phyloP scores from a whole-genome alignment of 306 rosid species.

The Sindora glabra region DNA sequence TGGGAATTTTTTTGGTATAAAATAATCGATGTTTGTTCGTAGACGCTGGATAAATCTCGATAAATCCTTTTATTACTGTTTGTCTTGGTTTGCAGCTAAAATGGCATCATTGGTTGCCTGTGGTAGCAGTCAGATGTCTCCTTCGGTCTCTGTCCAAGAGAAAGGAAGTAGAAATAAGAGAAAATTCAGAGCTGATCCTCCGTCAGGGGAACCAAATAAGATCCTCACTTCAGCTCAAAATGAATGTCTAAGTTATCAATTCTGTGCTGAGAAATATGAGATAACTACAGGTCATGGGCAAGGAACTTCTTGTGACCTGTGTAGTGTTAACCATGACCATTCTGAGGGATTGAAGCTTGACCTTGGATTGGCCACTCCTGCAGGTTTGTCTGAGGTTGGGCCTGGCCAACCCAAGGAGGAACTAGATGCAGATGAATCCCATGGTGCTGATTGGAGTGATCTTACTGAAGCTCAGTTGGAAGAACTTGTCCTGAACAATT shows the following conservation, averaged over 20 bases:
- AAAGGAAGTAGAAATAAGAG: constrained; percentile 89
- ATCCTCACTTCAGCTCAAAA: constrained; percentile 38
- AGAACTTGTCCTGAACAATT: constrained; percentile 62
- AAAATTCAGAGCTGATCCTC: constrained; percentile 92
- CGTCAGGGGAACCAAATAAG: constrained; percentile 52
- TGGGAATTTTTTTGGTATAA: constrained; percentile 17
- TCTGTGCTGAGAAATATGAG: constrained; percentile 71
- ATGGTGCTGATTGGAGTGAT: constrained; percentile 83
- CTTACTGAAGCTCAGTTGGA: constrained; percentile 72
- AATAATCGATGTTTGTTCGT: constrained; percentile 9
- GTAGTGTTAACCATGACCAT: constrained; percentile 42
- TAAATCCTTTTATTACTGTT: constrained; percentile 16
- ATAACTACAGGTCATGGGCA: constrained; percentile 38
- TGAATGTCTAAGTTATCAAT: constrained; percentile 64
- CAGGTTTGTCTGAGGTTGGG: constrained; percentile 33
- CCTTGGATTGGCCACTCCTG: constrained; percentile 59
- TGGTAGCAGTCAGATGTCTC: constrained; percentile 41
- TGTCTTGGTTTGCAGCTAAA: constrained; percentile 40
- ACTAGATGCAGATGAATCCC: constrained; percentile 50
- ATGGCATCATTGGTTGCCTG: constrained; percentile 75
- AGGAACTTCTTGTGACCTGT: constrained; percentile 38
- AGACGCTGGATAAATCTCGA: constrained; percentile 9
- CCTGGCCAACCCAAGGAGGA: constrained; percentile 50
- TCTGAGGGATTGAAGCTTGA: constrained; percentile 74
- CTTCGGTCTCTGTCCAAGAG: constrained; percentile 60